Base-by-base conservation (phyloP, 805 yeast genomes). In the Wickerhamomyces sydowiorum region DNA sequence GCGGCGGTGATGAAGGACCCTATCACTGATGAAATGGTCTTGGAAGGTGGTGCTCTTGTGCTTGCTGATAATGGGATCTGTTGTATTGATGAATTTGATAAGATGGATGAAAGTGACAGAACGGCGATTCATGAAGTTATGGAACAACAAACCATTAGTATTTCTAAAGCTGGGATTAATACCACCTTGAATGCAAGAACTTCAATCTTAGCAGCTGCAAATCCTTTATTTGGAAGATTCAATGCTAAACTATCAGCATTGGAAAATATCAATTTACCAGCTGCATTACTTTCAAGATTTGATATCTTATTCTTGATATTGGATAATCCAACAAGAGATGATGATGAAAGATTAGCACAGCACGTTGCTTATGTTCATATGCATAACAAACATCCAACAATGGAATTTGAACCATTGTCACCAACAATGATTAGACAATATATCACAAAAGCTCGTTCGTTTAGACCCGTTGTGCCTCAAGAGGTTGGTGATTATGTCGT, bases 1-100 rank as follows among this genome's bases (percentile, higher is more conserved):
- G 99, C 99, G 2, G 99, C 99, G 0, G 99, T 93, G 28, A 89
- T 93, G 95, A 78, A 93, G 57, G 99, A 93, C 62, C 97, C 98
- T 2, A 91, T 90, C n/a, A 93, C 99, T 1, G 99, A 93, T 64
- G 99, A 93, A 65, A 86, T 91, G 95, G 87, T 93, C 14, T 72
- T 93, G 39, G 99, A 93, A 73, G 99, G 98, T 45, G 99, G 99
- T 65, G 98, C 99, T 1, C 72, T 93, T 43, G 98, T 93, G 7
- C 68, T 93, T 43, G 96, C 99, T 0, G 99, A 93, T 66, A 89
- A 91, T 59, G 99, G 99, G 62, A 84, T 93, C 48, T 93, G 98
- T 69, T 93, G 99, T 64, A 93, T 93, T 60, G 99, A 93, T 75
- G 99, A 93, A 70, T 93, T 93, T 59, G 99, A 93, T 66, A 93